Conservation (phyloP, 257 asterid genomes). For the Plectranthus barbatus region DNA sequence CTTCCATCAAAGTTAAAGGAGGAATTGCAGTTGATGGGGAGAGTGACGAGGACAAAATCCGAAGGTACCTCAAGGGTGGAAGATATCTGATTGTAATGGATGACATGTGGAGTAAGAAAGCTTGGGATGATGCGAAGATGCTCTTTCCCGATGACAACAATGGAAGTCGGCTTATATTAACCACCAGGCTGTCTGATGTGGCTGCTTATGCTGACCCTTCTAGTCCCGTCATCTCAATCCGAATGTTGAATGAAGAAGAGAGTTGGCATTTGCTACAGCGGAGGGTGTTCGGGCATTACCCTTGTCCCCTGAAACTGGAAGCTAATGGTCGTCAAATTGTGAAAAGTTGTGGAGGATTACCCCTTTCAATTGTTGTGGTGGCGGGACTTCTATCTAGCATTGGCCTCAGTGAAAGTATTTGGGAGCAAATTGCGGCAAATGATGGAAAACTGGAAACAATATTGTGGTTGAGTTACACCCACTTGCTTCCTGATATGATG, state of each 20-base stretch:
- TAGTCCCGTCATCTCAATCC: neutral
- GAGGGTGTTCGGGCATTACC: neutral
- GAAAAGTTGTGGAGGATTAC: neutral
- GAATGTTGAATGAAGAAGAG: neutral
- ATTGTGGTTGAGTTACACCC: neutral
- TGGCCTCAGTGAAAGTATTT: neutral
- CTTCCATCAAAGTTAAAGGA: neutral
- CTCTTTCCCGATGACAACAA: neutral
- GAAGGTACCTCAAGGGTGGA: neutral
- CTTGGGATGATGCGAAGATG: neutral
- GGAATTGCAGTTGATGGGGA: no score
- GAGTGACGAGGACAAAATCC: no score
- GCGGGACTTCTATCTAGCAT: neutral
- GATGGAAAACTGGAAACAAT: neutral
- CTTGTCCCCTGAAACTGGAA: neutral
- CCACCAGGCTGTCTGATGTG: neutral
- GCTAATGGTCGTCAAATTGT: neutral
- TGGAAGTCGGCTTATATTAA: neutral
- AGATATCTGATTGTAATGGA: constrained; percentile 1
- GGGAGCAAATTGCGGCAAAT: neutral
- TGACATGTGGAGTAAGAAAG: constrained; percentile 3
- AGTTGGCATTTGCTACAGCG: neutral
- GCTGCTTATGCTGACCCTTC: constrained; percentile 1
- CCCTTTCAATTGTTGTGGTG: neutral
- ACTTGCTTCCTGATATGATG: neutral